Percentiles rank a stretch among this genome's conserved stretches.
Evolutionary conservation across 1,284 basidiomycete species (phyloP).

Genomic region (Leccinum subspadiceum): DNA sequence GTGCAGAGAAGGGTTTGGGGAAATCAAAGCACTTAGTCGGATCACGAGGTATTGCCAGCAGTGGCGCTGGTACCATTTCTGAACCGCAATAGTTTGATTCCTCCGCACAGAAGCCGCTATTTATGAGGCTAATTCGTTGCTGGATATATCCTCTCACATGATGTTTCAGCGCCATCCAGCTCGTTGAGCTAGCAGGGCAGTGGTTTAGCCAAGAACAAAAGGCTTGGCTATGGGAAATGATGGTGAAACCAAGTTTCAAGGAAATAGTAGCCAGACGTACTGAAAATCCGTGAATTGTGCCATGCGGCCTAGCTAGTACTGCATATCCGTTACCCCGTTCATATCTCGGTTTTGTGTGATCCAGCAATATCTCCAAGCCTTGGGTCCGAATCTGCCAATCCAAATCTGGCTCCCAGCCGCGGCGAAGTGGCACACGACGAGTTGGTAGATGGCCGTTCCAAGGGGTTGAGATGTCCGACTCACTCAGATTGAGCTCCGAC

Average conservation of each 20-base stretch:
- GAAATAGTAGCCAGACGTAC: not conserved
- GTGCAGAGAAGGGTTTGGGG: not conserved
- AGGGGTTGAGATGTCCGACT: not conserved
- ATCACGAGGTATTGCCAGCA: not conserved
- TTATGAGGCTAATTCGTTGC: not conserved
- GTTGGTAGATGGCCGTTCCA: too few species aligned
- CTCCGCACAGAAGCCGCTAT: not conserved
- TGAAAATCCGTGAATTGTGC: not conserved
- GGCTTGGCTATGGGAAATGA: not conserved
- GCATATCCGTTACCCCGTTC: not conserved
- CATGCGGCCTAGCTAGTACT: not conserved
- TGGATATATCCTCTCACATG: not conserved
- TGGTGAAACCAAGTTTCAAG: not conserved
- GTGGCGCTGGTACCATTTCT: not conserved
- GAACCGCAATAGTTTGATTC: not conserved
- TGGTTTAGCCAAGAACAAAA: not conserved
- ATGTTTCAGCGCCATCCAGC: not conserved
- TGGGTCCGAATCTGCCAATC: too few species aligned
- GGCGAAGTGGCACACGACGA: too few species aligned
- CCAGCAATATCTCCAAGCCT: not conserved
- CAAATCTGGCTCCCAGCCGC: too few species aligned
- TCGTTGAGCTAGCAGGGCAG: not conserved
- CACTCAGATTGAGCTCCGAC: not conserved
- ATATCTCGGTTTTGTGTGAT: not conserved
- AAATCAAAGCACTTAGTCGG: not conserved